Conservation (phyloP, 306 rosid species). For the Fragaria vesca region DNA sequence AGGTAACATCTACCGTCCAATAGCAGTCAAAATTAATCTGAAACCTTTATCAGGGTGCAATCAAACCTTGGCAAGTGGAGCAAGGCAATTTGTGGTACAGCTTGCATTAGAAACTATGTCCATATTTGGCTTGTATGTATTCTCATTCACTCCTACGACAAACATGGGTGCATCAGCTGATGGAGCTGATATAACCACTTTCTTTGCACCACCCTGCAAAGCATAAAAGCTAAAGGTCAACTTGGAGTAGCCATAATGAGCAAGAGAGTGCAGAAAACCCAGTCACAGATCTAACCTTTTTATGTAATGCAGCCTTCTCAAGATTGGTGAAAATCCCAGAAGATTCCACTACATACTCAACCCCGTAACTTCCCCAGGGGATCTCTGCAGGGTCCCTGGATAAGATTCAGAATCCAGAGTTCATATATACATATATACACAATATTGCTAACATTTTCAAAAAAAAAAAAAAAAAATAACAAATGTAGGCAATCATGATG, state of each 20-base stretch:
- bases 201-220: conserved; percentile 90
- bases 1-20: not conserved
- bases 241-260: conserved; percentile 3
- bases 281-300: conserved; percentile 47
- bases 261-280: conserved; percentile 10
- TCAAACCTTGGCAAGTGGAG: conserved; percentile 95
- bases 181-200: conserved; percentile 96
- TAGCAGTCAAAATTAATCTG: not conserved
- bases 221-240: conserved; percentile 24
- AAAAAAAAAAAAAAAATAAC: not conserved
- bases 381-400: conserved; percentile 90
- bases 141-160: conserved; percentile 93
- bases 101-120: conserved; percentile 96
- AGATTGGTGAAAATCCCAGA: conserved; percentile 88
- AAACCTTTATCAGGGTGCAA: conserved; percentile 20
- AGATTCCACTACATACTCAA: conserved; percentile 85
- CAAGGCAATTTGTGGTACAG: conserved; percentile 98
- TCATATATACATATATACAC: not conserved
- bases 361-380: conserved; percentile 93
- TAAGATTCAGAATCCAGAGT: conserved; percentile 1
- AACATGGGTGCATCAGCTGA: conserved; percentile 99
- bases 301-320: conserved; percentile 80
- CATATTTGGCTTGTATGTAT: conserved; percentile 69
- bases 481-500: not conserved
- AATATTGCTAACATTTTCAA: not conserved